Conservation (phyloP, 2,329 filamentous ascomycete genomes). For the Colletotrichum costaricense region DNA sequence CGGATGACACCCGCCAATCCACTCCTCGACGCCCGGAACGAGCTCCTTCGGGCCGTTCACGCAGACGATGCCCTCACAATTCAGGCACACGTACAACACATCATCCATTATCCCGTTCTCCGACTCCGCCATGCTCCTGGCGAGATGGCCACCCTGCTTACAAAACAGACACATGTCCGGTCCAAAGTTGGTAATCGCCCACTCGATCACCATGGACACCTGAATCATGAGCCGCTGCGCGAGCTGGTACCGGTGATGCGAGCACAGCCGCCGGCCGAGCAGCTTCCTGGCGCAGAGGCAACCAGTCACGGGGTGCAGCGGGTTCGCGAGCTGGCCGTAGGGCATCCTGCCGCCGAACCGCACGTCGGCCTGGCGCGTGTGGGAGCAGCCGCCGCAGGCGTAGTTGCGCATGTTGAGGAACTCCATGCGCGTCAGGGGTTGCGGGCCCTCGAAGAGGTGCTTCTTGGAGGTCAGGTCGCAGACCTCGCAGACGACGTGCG, state of each 20-base stretch:
- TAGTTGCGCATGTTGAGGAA: conserved; percentile 50
- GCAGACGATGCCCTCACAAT: conserved; percentile 43
- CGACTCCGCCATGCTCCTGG: conserved; percentile 13
- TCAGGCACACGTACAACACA: conserved; percentile 46
- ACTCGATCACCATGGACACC: conserved; percentile 42
- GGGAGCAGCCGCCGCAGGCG: conserved; percentile 47
- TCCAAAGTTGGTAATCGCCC: conserved; percentile 40
- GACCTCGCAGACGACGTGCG: conserved; percentile 37
- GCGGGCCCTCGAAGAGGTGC: conserved; percentile 33
- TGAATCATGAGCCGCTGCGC: conserved; percentile 39
- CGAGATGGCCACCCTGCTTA: conserved; percentile 30
- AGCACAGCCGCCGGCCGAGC: conserved; percentile 46
- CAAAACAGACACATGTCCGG: conserved; percentile 47
- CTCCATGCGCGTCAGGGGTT: conserved; percentile 37
- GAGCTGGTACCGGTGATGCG: conserved; percentile 46
- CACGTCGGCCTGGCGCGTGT: neutral
- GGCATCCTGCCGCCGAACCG: conserved; percentile 10
- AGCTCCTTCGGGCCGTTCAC: neutral
- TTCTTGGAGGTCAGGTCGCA: conserved; percentile 42
- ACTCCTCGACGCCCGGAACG: conserved; percentile 10
- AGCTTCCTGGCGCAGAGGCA: conserved; percentile 52
- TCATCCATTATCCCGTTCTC: neutral
- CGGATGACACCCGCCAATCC: conserved; percentile 33
- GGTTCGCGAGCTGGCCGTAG: neutral
- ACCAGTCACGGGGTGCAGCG: conserved; percentile 44